These are phyloP conservation scores for Amphicarpaea edgeworthii DNA, from an alignment of 306 rosid genomes.

Conservation along the genomic window DNA sequence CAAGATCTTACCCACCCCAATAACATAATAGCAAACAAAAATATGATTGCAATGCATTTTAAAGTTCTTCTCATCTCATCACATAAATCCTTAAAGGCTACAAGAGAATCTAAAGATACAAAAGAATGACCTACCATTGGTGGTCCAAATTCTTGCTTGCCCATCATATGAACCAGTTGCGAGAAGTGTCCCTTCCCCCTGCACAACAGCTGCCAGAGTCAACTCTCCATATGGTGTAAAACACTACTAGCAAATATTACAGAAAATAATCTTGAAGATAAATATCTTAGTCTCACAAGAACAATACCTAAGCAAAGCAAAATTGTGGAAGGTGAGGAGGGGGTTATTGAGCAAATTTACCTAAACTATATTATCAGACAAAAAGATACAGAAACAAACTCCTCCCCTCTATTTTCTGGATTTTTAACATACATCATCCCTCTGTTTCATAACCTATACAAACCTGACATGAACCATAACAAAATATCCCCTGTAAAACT, in stretches of 20 bases:
- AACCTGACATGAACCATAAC: neutral
- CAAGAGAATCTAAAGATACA: neutral
- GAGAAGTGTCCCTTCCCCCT: constrained; percentile 93
- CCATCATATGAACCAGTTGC: constrained; percentile 99
- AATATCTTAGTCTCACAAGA: neutral
- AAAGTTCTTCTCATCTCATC: constrained; percentile 32
- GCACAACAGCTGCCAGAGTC: constrained; percentile 25
- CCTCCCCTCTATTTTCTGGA: too few species aligned
- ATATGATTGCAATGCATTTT: constrained; percentile 15
- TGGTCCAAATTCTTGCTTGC: constrained; percentile 94
- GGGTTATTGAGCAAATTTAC: neutral
- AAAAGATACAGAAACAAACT: neutral
- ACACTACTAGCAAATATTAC: constrained; percentile 22
- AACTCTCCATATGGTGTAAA: constrained; percentile 19
- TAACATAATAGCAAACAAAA: constrained; percentile 32
- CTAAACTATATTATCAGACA: neutral
- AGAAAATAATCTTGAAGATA: neutral
- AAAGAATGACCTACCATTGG: constrained; percentile 65
- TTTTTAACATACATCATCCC: neutral
- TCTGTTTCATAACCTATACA: neutral
- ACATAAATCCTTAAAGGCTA: constrained; percentile 2
- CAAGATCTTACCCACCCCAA: constrained; percentile 4
- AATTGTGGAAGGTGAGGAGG: neutral
- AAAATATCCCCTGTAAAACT: constrained; percentile 11
- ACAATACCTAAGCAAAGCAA: constrained; percentile 19